Evolutionary conservation across 495 filamentous ascomycete species (phyloP).

Genomic region (Patellaria atrata): DNA sequence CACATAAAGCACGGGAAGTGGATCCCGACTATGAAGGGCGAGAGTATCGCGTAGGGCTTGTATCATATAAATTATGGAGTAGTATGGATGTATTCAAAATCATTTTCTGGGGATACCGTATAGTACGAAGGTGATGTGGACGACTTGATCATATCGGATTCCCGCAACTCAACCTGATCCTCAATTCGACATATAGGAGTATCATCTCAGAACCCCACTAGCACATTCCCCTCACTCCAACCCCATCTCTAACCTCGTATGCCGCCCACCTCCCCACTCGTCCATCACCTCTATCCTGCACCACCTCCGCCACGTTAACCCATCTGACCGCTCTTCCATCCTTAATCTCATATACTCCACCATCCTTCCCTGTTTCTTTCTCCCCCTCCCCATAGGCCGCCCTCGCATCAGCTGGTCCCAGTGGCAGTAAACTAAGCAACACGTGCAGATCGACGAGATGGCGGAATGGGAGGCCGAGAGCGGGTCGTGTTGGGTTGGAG

Average conservation of each 20-base stretch:
- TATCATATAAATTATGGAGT: too few relatives aligned
- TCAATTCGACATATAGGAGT: too few relatives aligned
- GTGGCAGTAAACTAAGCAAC: conserved; percentile 14
- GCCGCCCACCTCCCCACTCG: conserved; percentile 21
- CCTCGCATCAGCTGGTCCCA: conserved; percentile 4
- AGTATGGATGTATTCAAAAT: too few relatives aligned
- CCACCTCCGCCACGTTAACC: conserved; percentile 21
- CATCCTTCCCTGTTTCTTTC: too few relatives aligned
- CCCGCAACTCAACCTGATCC: too few relatives aligned
- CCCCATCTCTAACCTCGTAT: too few relatives aligned
- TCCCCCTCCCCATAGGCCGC: background rate
- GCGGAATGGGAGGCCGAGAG: conserved; percentile 17
- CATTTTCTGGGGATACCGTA: too few relatives aligned
- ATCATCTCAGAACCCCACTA: too few relatives aligned
- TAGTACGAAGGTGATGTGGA: too few relatives aligned
- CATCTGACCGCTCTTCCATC: conserved; percentile 4
- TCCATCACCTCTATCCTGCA: conserved; percentile 19
- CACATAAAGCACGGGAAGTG: conserved; percentile 30
- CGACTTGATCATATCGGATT: too few relatives aligned
- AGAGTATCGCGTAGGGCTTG: too few relatives aligned
- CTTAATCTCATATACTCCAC: background rate
- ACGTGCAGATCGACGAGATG: conserved; percentile 22
- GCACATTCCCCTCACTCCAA: too few relatives aligned
- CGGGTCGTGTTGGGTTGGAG: conserved; percentile 17
- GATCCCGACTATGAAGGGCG: conserved; percentile 25